Conservation (phyloP, 2,329 filamentous ascomycete species). For the Shiraia bambusicola region DNA sequence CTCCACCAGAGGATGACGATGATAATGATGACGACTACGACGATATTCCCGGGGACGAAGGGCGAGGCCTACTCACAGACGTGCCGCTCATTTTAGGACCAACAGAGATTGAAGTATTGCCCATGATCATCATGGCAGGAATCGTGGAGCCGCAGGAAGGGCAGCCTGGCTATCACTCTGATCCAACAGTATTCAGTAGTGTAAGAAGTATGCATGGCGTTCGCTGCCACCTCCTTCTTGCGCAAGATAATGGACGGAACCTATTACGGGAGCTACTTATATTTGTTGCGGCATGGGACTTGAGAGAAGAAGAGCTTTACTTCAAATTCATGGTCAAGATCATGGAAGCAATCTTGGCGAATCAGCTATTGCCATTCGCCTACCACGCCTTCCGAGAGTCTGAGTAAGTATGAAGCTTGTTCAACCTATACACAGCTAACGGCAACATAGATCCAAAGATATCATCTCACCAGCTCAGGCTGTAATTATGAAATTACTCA, state of each 20-base stretch:
- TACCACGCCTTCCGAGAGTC: conserved; percentile 84
- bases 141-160: conserved; percentile 82
- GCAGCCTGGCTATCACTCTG: conserved; percentile 54
- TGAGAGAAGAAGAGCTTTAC: conserved; percentile 88
- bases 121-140: conserved; percentile 96
- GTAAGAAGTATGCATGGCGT: conserved; percentile 83
- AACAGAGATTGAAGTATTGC: conserved; percentile 91
- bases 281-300: conserved; percentile 96
- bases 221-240: conserved; percentile 83
- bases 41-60: conserved; percentile 67
- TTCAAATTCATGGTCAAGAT: conserved; percentile 97
- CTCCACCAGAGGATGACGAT: conserved; percentile 61
- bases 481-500: conserved; percentile 85
- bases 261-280: conserved; percentile 87
- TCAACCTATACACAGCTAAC: conserved; percentile 11
- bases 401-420: conserved; percentile 28
- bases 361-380: conserved; percentile 84
- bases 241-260: conserved; percentile 87
- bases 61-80: conserved; percentile 84
- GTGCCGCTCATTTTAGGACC: conserved; percentile 92
- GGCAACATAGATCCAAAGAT: conserved; percentile 66
- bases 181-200: conserved; percentile 56
- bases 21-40: conserved; percentile 74
- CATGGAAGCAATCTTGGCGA: conserved; percentile 87
- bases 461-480: conserved; percentile 95